Evolutionary conservation across 768 basidiomycete species (phyloP).

Genomic region (Leucosporidium yakuticum): DNA sequence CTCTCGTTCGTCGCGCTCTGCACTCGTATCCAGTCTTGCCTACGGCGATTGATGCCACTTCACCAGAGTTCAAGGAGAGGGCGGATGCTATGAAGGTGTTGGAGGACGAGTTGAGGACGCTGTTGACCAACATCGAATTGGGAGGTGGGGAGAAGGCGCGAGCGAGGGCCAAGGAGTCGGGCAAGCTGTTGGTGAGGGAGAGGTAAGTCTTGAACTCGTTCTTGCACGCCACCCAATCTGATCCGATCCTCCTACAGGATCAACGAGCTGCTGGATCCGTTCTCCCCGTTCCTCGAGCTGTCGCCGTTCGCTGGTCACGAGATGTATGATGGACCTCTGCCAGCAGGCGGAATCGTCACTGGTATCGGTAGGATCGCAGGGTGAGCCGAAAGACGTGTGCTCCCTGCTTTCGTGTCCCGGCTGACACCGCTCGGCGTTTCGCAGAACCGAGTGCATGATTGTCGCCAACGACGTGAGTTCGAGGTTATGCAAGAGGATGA

Average conservation of each 20-base stretch:
- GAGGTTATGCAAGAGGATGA: slow-evolving; percentile 60
- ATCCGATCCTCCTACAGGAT: slow-evolving; percentile 50
- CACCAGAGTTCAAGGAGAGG: slow-evolving; percentile 66
- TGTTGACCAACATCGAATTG: slow-evolving; percentile 57
- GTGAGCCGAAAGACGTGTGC: slow-evolving; percentile 3
- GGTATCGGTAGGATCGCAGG: slow-evolving; percentile 49
- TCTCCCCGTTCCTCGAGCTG: slow-evolving; percentile 83
- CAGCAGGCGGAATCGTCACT: slow-evolving; percentile 84
- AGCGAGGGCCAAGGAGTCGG: slow-evolving; percentile 65
- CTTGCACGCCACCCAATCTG: background rate
- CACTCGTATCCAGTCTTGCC: slow-evolving; percentile 57
- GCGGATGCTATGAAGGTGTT: slow-evolving; percentile 64
- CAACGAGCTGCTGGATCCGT: slow-evolving; percentile 67
- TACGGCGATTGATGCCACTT: slow-evolving; percentile 60
- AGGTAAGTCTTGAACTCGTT: slow-evolving; percentile 50
- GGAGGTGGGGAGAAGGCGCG: slow-evolving; percentile 73
- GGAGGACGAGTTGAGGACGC: slow-evolving; percentile 49
- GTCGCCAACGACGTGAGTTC: slow-evolving; percentile 89
- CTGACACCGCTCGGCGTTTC: slow-evolving; percentile 56
- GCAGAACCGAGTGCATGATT: slow-evolving; percentile 76
- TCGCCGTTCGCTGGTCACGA: slow-evolving; percentile 79
- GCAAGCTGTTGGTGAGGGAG: slow-evolving; percentile 78
- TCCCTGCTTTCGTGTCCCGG: background rate
- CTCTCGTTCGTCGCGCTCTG: background rate
- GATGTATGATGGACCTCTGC: slow-evolving; percentile 69